Evolutionary conservation across 306 rosid genomes (phyloP), one percentile per base, ranked within the genome.

Genomic region (Sesbania bispinosa): DNA sequence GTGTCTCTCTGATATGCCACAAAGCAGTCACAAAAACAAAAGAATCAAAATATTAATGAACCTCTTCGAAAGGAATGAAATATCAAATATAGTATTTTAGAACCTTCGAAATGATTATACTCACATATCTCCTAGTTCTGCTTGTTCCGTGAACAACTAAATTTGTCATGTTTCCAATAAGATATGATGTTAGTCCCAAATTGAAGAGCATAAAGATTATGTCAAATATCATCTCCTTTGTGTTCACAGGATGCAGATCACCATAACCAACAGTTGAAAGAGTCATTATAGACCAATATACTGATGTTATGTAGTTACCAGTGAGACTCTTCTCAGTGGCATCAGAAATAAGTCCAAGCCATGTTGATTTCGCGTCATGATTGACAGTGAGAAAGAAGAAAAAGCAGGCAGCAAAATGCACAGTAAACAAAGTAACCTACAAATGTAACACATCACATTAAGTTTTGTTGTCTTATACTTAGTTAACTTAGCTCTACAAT

Each of bases 141-240:
- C 86, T 77, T 33, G 98, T 86, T 13, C 82, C 74, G 4, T 90
- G 89, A 69, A 93, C 98, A 70, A 85, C 82, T 86, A 93, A 81
- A 71, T 84, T 93, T 63, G 98, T 90, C 96, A 93, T 93, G 68
- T 93, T 93, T 72, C 96, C 96, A 32, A 88, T 90, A 8, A 93
- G 58, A 46, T 90, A 93, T 27, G 98, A 54, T 1, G 76, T 84
- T 46, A 88, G 75, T 10, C 89, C 98, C 27, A 90, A 74, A 59
- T 80, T 84, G 27, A 85, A 84, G 24, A 88, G 85, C 72, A 82
- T 79, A 54, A 62, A 92, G 70, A 80, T 27, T 33, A 85, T 79
- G 67, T 57, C 71, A 33, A 86, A 90, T 1, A 61, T 0, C 90
- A 85, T 90, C 70, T 92, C 96, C 54, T 0, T 55, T 18, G 82